Percentiles rank a stretch among this genome's conserved stretches.
phyloP scores from a whole-genome alignment of 495 filamentous ascomycete genomes.

The Letharia columbiana region DNA sequence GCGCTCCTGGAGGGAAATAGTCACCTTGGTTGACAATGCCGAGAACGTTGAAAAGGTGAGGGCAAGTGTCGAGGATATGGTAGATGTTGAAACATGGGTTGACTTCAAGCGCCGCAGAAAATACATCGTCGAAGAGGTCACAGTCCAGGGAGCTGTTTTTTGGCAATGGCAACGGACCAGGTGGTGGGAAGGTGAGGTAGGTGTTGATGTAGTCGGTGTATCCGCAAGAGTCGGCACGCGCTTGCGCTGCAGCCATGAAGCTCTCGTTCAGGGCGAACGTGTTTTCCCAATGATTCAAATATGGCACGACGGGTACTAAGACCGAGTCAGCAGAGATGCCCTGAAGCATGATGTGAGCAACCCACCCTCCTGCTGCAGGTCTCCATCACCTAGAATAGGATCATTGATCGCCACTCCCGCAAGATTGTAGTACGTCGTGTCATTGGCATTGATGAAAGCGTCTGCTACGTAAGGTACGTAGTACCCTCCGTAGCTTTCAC shows the following conservation, averaged over 20 bases:
- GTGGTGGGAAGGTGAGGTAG: slow-evolving; percentile 48
- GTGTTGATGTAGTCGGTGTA: slow-evolving; percentile 48
- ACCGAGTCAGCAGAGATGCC: slow-evolving; percentile 31
- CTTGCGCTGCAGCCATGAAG: slow-evolving; percentile 39
- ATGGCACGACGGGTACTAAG: slow-evolving; percentile 41
- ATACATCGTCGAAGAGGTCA: slow-evolving; percentile 43
- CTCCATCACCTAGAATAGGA: slow-evolving; percentile 25
- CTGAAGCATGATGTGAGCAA: slow-evolving; percentile 33
- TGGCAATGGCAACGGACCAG: slow-evolving; percentile 21
- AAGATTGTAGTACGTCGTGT: slow-evolving; percentile 42
- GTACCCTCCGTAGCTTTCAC: slow-evolving; percentile 50
- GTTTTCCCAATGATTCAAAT: slow-evolving; percentile 42
- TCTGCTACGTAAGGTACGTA: slow-evolving; percentile 50
- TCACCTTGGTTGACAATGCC: slow-evolving; percentile 16
- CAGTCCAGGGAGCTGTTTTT: slow-evolving; percentile 36
- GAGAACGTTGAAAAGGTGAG: slow-evolving; percentile 27
- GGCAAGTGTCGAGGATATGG: slow-evolving; percentile 42
- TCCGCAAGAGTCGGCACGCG: slow-evolving; percentile 43
- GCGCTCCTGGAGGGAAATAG: slow-evolving; percentile 36
- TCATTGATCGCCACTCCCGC: slow-evolving; percentile 30
- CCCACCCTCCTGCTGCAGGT: slow-evolving; percentile 26
- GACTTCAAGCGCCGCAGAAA: slow-evolving; percentile 36
- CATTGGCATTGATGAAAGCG: slow-evolving; percentile 42
- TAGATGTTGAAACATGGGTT: slow-evolving; percentile 60
- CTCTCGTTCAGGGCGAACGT: slow-evolving; percentile 50